Conservation (phyloP, 371 early-diverging fungal genomes). For the Mucor mucedo region DNA sequence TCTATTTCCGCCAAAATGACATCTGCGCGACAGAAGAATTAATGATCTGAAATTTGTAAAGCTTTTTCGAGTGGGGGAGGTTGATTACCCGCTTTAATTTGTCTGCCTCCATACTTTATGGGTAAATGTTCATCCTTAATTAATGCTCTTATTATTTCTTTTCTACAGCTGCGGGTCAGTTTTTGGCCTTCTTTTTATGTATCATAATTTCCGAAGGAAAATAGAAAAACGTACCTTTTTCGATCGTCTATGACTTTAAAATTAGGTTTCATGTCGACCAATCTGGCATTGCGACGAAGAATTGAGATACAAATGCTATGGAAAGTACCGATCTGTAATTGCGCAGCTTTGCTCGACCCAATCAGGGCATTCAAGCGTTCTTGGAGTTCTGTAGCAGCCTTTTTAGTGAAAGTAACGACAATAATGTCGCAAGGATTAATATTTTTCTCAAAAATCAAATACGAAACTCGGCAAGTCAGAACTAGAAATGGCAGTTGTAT, state of each 20-base stretch:
- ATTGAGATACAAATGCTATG: slow-evolving; percentile 59
- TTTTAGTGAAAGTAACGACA: slow-evolving; percentile 72
- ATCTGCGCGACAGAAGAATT: too few relatives aligned
- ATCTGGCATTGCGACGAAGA: slow-evolving; percentile 34
- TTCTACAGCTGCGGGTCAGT: not conserved
- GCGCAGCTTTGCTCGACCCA: slow-evolving; percentile 33
- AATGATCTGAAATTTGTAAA: too few relatives aligned
- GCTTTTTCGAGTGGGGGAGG: too few relatives aligned
- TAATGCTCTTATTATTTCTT: not conserved
- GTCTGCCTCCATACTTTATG: not conserved
- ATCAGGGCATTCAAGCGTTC: slow-evolving; percentile 41
- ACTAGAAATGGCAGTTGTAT: slow-evolving; percentile 25
- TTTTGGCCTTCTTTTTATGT: not conserved
- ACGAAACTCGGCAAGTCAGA: slow-evolving; percentile 48
- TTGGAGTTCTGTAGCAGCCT: slow-evolving; percentile 67
- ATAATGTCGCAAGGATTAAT: slow-evolving; percentile 47
- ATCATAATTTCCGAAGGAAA: too few relatives aligned
- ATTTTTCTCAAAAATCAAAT: slow-evolving; percentile 40
- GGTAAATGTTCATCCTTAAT: not conserved
- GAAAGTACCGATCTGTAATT: slow-evolving; percentile 55
- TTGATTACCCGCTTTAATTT: not conserved
- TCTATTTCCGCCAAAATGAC: not conserved
- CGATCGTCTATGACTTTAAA: slow-evolving; percentile 57
- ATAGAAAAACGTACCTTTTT: not conserved
- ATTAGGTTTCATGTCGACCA: slow-evolving; percentile 38